Evolutionary conservation across 371 early-diverging fungal genomes (phyloP), one percentile per base, ranked within the genome.

Genomic region (Lichtheimia ornata): DNA sequence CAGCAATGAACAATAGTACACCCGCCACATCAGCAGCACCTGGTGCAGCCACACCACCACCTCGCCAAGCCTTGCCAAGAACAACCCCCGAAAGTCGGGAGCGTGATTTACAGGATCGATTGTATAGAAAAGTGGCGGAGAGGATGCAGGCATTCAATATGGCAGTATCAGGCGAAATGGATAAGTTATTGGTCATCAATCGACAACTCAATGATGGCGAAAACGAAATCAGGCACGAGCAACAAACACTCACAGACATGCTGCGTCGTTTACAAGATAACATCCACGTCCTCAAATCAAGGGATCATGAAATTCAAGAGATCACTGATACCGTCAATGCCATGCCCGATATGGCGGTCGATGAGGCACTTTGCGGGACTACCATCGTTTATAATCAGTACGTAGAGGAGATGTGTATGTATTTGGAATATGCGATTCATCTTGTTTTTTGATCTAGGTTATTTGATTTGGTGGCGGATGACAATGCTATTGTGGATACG

Each of bases 401-500:
- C 70, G 76, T 65, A 20, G 2, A 20, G 22, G 2, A 44, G 11
- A 49, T 13, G 2, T 50, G 22, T 11, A 15, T 5, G n/a, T n/a
- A n/a, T n/a, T n/a, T 56, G 15, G 20, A 22, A 13, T 56, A 5
- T 1, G 24, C n/a, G 27, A 50, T 14, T 51, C 11, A 15, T 35
- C 14, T 49, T 45, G 56, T 22, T 35, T 6, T 6, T 41, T 11
- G 9, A 15, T 22, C 2, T 69, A 91, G 92, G 60, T 73, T 95
- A 45, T 86, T 94, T 61, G 93, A 92, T 14, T 68, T 92, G 67
- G 88, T 93, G 11, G 94, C 92, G 14, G 95, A 95, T 59, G 94
- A 94, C 49, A 89, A 90, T 60, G 94, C 96, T 0, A 86, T 94
- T 47, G 93, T 95, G 60, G 97, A 97, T 59, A 86, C 92, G n/a